These are phyloP conservation scores for Coprinellus aureogranulatus DNA, from an alignment of 768 basidiomycete genomes.

Conservation along the genomic window DNA sequence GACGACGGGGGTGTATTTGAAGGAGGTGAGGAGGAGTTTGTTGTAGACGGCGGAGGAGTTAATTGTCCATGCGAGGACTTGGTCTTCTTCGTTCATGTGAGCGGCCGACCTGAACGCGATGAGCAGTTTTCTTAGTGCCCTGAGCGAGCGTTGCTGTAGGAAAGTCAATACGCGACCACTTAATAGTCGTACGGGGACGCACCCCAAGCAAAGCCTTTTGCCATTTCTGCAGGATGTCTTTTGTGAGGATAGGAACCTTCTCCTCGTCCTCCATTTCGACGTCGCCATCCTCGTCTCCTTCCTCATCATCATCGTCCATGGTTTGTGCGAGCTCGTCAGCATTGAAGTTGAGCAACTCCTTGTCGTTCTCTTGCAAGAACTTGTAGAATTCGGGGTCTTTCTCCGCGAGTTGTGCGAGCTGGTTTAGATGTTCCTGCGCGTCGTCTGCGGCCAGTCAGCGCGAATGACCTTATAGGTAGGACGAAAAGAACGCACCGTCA, in stretches of 20 bases:
- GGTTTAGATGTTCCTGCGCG: slow-evolving; percentile 70
- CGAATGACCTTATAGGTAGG: neutral
- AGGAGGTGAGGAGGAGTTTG: slow-evolving; percentile 82
- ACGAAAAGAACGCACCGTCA: slow-evolving; percentile 35
- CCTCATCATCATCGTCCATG: slow-evolving; percentile 32
- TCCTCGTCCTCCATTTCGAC: slow-evolving; percentile 49
- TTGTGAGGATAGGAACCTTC: slow-evolving; percentile 61
- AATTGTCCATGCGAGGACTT: slow-evolving; percentile 80
- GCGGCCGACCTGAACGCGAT: slow-evolving; percentile 90
- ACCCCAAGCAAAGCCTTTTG: slow-evolving; percentile 88
- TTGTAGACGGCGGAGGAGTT: slow-evolving; percentile 89
- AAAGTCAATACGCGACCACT: neutral
- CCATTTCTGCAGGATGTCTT: slow-evolving; percentile 73
- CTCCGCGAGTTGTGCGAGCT: slow-evolving; percentile 85
- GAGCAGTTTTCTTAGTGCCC: slow-evolving; percentile 77
- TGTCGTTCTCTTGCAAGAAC: slow-evolving; percentile 94
- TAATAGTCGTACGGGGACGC: slow-evolving; percentile 11
- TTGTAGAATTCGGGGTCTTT: slow-evolving; percentile 99
- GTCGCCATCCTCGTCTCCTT: slow-evolving; percentile 42
- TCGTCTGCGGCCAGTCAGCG: slow-evolving; percentile 58
- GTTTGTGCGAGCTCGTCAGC: slow-evolving; percentile 22
- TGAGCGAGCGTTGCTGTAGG: slow-evolving; percentile 76
- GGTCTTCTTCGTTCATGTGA: slow-evolving; percentile 83
- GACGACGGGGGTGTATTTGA: slow-evolving; percentile 89
- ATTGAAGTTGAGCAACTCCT: slow-evolving; percentile 82